phyloP scores from a whole-genome alignment of 2,329 filamentous ascomycete species.

The Orbilia brochopaga region DNA sequence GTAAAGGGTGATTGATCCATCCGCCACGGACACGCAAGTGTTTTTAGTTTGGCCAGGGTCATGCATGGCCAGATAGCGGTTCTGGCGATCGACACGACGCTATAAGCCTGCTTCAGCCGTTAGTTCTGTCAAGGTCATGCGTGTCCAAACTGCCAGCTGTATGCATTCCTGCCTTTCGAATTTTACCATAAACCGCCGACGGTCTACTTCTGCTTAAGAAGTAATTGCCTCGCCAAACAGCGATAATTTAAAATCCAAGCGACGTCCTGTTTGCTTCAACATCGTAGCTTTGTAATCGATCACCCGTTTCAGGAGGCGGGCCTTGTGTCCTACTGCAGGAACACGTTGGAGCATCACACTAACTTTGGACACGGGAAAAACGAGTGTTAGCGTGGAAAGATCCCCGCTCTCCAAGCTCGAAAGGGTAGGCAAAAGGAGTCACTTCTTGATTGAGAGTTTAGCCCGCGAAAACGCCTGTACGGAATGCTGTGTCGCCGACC shows the following conservation, averaged over 20 bases:
- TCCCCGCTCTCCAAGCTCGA: conserved; percentile 33
- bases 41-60: conserved; percentile 27
- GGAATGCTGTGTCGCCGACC: conserved; percentile 33
- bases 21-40: conserved; percentile 40
- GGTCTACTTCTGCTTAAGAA: no score
- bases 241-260: conserved; percentile 1
- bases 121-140: background rate
- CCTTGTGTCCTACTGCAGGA: conserved; percentile 47
- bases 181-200: background rate
- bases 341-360: conserved; percentile 44
- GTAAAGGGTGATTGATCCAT: conserved; percentile 37
- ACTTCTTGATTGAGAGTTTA: conserved; percentile 18
- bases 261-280: conserved; percentile 36
- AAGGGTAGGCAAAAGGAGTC: conserved; percentile 51
- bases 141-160: background rate
- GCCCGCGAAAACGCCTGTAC: conserved; percentile 31
- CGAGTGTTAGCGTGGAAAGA: conserved; percentile 36
- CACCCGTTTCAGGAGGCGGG: conserved; percentile 47
- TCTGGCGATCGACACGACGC: conserved; percentile 14
- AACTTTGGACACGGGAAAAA: conserved; percentile 50
- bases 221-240: background rate
- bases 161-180: background rate
- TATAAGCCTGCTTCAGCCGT: conserved; percentile 12
- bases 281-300: conserved; percentile 9
- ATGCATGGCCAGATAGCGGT: conserved; percentile 18